A percentile compares a stretch with the other conserved stretches of the same genome.
phyloP scores from a whole-genome alignment of 495 filamentous ascomycete genomes.

The Wilcoxina mikolae region DNA sequence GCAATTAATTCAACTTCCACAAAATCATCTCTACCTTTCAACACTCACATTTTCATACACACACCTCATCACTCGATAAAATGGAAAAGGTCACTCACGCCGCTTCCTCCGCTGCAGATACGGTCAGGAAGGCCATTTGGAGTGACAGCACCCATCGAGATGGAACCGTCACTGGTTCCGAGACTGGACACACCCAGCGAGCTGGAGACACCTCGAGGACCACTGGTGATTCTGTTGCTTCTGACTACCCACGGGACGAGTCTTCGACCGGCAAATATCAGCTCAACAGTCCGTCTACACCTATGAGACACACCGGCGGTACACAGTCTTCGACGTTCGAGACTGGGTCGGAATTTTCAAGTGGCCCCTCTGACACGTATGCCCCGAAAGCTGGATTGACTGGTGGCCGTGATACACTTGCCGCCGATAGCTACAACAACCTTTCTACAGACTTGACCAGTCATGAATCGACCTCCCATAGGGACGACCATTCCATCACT shows the following conservation, averaged over 20 bases:
- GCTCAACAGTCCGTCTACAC: not conserved
- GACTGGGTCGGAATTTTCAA: not conserved
- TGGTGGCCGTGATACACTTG: not conserved
- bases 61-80: no score
- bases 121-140: not conserved
- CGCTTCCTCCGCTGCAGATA: not conserved
- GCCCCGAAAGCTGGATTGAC: not conserved
- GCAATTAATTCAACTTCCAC: no score
- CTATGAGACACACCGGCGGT: not conserved
- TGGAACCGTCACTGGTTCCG: not conserved
- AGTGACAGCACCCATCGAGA: not conserved
- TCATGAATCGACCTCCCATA: not conserved
- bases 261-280: not conserved
- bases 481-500: not conserved
- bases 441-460: not conserved
- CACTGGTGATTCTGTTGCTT: not conserved
- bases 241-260: not conserved
- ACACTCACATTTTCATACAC: no score
- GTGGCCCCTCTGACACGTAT: not conserved
- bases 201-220: not conserved
- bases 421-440: not conserved
- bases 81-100: no score
- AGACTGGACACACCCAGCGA: not conserved
- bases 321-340: not conserved
- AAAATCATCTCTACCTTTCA: no score